A percentile compares a stretch with the other conserved stretches of the same genome.
These are phyloP conservation scores for Fusarium nelsonii DNA, from an alignment of 2,329 filamentous ascomycete genomes.

Conservation along the genomic window DNA sequence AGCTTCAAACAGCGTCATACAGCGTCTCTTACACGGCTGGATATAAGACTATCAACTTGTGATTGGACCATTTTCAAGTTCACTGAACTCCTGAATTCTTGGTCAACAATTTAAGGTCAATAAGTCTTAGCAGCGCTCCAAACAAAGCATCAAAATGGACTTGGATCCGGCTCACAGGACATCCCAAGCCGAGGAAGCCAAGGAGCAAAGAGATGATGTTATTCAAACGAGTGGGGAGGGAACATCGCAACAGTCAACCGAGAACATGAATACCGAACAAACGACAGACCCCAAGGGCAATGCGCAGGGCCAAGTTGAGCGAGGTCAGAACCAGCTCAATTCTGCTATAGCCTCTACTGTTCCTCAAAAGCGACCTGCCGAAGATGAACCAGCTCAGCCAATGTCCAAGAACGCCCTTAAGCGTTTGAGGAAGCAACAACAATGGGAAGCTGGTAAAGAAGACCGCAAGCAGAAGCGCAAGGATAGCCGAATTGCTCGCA, in stretches of 20 bases:
- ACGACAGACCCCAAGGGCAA: background rate
- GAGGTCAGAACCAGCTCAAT: background rate
- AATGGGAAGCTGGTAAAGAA: slow-evolving; percentile 80
- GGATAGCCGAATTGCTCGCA: slow-evolving; percentile 64
- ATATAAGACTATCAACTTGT: slow-evolving; percentile 7
- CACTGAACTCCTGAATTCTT: background rate
- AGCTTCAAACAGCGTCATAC: background rate
- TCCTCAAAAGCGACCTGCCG: slow-evolving; percentile 15
- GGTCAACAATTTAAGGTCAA: background rate
- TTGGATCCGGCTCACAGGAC: background rate
- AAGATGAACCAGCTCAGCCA: slow-evolving; percentile 27
- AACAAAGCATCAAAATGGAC: background rate
- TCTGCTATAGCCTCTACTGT: background rate
- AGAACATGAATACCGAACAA: background rate
- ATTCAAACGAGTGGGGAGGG: background rate
- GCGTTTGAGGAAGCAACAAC: slow-evolving; percentile 76
- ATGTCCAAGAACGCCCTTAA: slow-evolving; percentile 91
- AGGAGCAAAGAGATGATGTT: background rate
- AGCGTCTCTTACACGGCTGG: slow-evolving; percentile 10
- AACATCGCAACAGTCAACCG: background rate
- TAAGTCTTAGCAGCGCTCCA: background rate
- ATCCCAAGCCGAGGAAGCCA: background rate
- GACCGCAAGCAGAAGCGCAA: slow-evolving; percentile 67
- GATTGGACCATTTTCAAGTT: background rate
- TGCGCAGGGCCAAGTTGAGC: background rate